phyloP scores from a whole-genome alignment of 2,329 filamentous ascomycete species.

The Dothideomycetidae sp. region DNA sequence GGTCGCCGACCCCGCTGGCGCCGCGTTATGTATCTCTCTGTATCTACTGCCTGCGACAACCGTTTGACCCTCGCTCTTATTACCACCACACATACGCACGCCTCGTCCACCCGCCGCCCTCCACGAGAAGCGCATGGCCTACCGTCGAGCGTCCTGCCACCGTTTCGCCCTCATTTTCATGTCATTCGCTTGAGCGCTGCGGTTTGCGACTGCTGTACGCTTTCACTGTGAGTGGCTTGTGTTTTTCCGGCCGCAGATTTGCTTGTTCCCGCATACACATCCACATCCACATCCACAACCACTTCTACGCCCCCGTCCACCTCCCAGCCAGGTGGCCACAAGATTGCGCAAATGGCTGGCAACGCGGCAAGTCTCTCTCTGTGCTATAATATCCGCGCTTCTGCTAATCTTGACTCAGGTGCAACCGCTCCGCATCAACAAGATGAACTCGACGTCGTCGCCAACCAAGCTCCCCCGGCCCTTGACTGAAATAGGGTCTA shows the following conservation, averaged over 20 bases:
- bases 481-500: constrained; percentile 76
- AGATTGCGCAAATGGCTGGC: constrained; percentile 23
- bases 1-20: too few species aligned
- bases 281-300: background rate
- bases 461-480: constrained; percentile 60
- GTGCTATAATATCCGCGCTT: background rate
- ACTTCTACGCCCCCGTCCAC: too few species aligned
- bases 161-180: background rate
- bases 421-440: constrained; percentile 67
- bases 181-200: background rate
- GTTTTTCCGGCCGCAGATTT: constrained; percentile 6
- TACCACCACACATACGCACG: too few species aligned
- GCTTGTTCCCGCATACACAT: constrained; percentile 4
- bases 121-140: background rate
- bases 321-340: constrained; percentile 3
- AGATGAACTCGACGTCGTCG: constrained; percentile 44
- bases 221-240: constrained; percentile 1
- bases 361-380: constrained; percentile 24
- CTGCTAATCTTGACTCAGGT: constrained; percentile 37
- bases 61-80: background rate
- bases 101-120: background rate
- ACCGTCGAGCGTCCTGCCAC: background rate
- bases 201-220: too few species aligned
- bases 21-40: too few species aligned
- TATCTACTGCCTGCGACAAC: too few species aligned